A percentile compares a stretch with the other conserved stretches of the same genome.
Conservation (phyloP, 805 yeast genomes). For the Yarrowia sp. region DNA sequence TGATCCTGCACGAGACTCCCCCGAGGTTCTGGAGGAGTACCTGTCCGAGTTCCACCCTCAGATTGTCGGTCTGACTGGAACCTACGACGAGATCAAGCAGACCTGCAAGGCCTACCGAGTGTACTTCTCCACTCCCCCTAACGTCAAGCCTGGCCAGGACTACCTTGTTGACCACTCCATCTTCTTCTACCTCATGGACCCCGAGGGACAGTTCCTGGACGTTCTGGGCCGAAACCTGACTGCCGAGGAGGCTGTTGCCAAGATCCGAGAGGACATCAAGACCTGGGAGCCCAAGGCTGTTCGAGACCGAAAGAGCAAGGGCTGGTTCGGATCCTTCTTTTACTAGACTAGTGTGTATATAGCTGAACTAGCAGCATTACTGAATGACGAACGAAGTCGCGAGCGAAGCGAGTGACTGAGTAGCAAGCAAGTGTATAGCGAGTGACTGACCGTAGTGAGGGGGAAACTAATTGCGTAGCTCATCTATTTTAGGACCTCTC, state of each 20-base stretch:
- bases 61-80: conserved; percentile 90
- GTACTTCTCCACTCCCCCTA: conserved; percentile 95
- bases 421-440: too few species aligned
- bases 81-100: conserved; percentile 81
- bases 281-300: conserved; percentile 76
- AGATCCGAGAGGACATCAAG: conserved; percentile 75
- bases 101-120: conserved; percentile 91
- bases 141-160: conserved; percentile 94
- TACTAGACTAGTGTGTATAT: conserved; percentile 37
- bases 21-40: conserved; percentile 82
- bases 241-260: conserved; percentile 75
- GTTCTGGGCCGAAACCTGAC: conserved; percentile 92
- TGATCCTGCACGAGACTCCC: conserved; percentile 94
- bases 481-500: too few species aligned
- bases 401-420: neutral
- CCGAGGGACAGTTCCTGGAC: conserved; percentile 95
- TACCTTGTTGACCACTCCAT: conserved; percentile 97
- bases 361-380: conserved; percentile 33
- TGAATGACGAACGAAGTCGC: neutral
- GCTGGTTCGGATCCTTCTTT: conserved; percentile 29
- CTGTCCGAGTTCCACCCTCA: conserved; percentile 87
- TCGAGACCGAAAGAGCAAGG: conserved; percentile 55
- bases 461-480: too few species aligned
- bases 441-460: too few species aligned
- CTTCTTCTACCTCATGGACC: conserved; percentile 96